Conservation (phyloP, 176 grass and related monocot species). For the Dendrocalamus sinicus region DNA sequence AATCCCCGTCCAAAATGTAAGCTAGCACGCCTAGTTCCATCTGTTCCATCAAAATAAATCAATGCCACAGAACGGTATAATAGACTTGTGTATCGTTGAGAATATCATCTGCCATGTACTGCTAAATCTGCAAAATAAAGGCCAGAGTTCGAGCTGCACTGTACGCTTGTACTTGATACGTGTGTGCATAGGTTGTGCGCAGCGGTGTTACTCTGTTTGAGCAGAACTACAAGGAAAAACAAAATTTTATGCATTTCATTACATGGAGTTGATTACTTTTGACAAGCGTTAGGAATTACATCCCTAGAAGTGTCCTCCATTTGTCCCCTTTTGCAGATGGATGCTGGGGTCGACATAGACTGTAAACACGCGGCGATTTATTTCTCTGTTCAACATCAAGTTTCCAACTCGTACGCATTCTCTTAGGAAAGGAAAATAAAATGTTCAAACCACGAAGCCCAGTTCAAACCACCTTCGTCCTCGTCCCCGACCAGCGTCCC, state of each 20-base stretch:
- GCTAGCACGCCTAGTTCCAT: neutral
- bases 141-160: neutral
- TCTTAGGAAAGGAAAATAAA: neutral
- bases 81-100: conserved; percentile 1
- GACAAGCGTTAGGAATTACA: neutral
- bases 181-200: neutral
- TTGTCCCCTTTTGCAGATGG: neutral
- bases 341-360: neutral
- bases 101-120: neutral
- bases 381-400: neutral
- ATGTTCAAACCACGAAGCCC: neutral
- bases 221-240: neutral
- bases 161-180: neutral
- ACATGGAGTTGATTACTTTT: neutral
- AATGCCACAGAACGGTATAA: neutral
- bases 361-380: neutral
- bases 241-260: neutral
- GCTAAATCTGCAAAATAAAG: conserved; percentile 12
- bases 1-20: conserved; percentile 72
- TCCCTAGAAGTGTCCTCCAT: neutral
- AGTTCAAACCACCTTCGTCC: neutral
- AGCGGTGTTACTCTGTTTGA: neutral
- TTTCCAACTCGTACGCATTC: neutral
- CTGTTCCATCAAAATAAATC: conserved; percentile 11
- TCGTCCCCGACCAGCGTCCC: neutral